phyloP scores from a whole-genome alignment of 108 stramenopile genomes.

The Poteriospumella lacustris region DNA sequence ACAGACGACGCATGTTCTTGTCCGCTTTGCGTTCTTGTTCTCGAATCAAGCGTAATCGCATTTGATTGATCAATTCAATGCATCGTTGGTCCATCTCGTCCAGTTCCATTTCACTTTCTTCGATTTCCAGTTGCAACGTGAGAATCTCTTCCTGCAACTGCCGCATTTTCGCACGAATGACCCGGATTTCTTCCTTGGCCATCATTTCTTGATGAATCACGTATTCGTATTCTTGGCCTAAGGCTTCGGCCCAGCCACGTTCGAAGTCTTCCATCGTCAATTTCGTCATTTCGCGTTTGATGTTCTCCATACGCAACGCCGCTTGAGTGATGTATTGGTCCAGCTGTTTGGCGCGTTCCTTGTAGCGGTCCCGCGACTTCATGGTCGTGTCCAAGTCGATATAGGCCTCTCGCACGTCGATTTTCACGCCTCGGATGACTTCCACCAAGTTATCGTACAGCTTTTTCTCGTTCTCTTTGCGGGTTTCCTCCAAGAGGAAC shows the following conservation, averaged over 20 bases:
- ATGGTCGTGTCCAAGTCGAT: background rate
- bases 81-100: background rate
- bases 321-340: background rate
- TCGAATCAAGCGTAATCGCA: background rate
- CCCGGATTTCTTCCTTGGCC: background rate
- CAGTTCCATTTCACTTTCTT: constrained; percentile 9
- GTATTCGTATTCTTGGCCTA: constrained; percentile 25
- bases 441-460: background rate
- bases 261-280: constrained; percentile 1
- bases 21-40: background rate
- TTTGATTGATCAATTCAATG: background rate
- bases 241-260: constrained; percentile 11
- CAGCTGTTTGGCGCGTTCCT: background rate
- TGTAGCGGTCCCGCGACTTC: background rate
- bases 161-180: background rate
- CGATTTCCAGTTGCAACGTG: background rate
- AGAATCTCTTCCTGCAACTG: background rate
- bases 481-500: background rate
- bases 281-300: background rate
- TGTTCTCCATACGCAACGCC: background rate
- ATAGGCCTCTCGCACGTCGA: background rate
- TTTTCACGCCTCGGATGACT: background rate
- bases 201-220: background rate
- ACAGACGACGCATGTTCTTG: background rate
- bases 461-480: background rate